Percentiles rank a stretch among this genome's conserved stretches.
Conservation (phyloP, 129 eudicot species). For the Artemisia annua region DNA sequence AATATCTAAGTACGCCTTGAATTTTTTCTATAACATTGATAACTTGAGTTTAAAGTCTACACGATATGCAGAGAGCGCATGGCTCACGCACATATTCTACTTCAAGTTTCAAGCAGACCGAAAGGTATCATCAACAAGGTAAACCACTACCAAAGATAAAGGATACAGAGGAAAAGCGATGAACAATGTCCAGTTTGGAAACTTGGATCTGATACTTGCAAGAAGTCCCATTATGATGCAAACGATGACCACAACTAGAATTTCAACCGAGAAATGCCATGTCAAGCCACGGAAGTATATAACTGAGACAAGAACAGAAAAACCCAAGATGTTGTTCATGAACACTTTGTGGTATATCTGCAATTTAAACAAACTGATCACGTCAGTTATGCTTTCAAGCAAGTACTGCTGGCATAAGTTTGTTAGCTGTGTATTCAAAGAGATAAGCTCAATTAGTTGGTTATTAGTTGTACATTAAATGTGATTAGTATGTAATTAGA, state of each 20-base stretch:
- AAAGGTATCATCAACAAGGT: conserved; percentile 34
- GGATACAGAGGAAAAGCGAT: conserved; percentile 62
- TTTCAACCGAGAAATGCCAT: conserved; percentile 65
- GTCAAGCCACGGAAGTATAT: conserved; percentile 49
- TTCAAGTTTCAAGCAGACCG: conserved; percentile 18
- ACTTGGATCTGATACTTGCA: conserved; percentile 48
- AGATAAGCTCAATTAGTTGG: no score
- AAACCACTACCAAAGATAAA: conserved; percentile 58
- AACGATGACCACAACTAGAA: conserved; percentile 50
- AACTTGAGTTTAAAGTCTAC: no score
- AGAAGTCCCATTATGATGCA: conserved; percentile 43
- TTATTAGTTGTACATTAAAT: no score
- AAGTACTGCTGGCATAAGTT: background rate
- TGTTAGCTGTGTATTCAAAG: no score
- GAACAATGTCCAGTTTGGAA: conserved; percentile 60
- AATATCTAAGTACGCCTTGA: no score
- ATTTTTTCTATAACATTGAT: no score
- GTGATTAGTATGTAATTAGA: no score
- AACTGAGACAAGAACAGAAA: conserved; percentile 55
- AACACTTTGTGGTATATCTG: conserved; percentile 70
- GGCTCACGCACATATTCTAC: background rate
- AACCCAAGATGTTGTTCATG: conserved; percentile 67
- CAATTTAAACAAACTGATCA: conserved; percentile 13
- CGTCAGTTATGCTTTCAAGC: background rate
- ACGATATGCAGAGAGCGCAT: no score